These are phyloP conservation scores for Rhizopogon salebrosus DNA, from an alignment of 768 basidiomycete species.

Conservation along the genomic window DNA sequence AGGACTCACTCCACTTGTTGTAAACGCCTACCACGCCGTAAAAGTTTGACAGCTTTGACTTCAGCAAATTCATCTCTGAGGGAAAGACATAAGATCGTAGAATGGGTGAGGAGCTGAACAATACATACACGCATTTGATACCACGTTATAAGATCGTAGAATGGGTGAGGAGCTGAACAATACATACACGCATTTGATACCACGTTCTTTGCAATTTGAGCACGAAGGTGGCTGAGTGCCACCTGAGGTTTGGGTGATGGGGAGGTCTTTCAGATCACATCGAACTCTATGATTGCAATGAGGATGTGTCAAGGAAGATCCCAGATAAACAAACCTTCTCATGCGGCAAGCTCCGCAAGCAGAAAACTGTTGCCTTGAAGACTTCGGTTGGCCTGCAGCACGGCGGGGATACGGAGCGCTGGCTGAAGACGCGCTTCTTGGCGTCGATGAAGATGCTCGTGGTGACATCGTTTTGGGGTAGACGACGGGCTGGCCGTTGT, in stretches of 20 bases:
- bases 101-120: not conserved
- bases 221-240: conserved; percentile 49
- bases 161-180: not conserved
- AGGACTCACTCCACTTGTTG: conserved; percentile 78
- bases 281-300: conserved; percentile 55
- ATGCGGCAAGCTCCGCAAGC: conserved; percentile 92
- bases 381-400: conserved; percentile 60
- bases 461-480: conserved; percentile 49
- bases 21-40: conserved; percentile 71
- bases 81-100: conserved; percentile 1
- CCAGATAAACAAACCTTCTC: conserved; percentile 52
- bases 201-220: conserved; percentile 87
- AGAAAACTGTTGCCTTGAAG: conserved; percentile 80
- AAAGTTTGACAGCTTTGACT: conserved; percentile 83
- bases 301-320: not conserved
- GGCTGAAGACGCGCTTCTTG: conserved; percentile 22
- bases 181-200: conserved; percentile 89
- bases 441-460: conserved; percentile 35
- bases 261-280: conserved; percentile 87
- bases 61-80: conserved; percentile 87
- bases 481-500: not conserved
- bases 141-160: conserved; percentile 53
- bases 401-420: conserved; percentile 39
- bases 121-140: conserved; percentile 87
- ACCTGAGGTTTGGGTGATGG: conserved; percentile 42